These are phyloP conservation scores for Colletotrichum neosansevieriae DNA, from an alignment of 2,329 filamentous ascomycete genomes.

Conservation along the genomic window DNA sequence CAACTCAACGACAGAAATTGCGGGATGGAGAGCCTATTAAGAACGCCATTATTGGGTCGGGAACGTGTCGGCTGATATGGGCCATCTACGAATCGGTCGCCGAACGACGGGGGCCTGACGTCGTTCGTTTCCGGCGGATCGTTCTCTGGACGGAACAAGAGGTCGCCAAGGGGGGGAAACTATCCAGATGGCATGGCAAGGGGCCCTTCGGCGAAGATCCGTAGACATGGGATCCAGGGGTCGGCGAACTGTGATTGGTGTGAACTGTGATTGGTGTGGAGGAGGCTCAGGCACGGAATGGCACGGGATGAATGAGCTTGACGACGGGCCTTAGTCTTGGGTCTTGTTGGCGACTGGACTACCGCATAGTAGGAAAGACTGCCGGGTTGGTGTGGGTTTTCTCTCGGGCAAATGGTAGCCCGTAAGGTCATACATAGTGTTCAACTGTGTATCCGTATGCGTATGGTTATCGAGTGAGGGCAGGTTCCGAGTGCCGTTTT, in stretches of 20 bases:
- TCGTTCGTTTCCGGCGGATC: slow-evolving; percentile 2
- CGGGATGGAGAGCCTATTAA: slow-evolving; percentile 14
- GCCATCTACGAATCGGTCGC: slow-evolving; percentile 19
- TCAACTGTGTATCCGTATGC: too few relatives aligned
- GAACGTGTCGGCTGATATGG: slow-evolving; percentile 3
- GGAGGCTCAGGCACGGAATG: slow-evolving; percentile 12
- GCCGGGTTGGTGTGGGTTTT: background rate
- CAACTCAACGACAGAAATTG: background rate
- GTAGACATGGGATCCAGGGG: slow-evolving; percentile 6
- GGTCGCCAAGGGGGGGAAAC: background rate
- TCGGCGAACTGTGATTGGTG: background rate
- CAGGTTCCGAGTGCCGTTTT: background rate
- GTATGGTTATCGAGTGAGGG: background rate
- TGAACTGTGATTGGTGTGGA: background rate
- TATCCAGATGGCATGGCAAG: background rate
- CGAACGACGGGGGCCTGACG: slow-evolving; percentile 22
- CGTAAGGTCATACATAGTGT: too few relatives aligned
- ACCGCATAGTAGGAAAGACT: background rate
- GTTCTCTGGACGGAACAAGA: slow-evolving; percentile 10
- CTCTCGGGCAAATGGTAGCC: slow-evolving; percentile 2
- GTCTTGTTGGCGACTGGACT: background rate
- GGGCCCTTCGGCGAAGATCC: slow-evolving; percentile 7
- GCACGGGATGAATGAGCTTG: slow-evolving; percentile 3
- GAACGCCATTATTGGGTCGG: slow-evolving; percentile 7
- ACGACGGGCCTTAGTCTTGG: background rate